Base-by-base conservation (phyloP, 805 yeast species). In the Ogataea trehalophila region DNA sequence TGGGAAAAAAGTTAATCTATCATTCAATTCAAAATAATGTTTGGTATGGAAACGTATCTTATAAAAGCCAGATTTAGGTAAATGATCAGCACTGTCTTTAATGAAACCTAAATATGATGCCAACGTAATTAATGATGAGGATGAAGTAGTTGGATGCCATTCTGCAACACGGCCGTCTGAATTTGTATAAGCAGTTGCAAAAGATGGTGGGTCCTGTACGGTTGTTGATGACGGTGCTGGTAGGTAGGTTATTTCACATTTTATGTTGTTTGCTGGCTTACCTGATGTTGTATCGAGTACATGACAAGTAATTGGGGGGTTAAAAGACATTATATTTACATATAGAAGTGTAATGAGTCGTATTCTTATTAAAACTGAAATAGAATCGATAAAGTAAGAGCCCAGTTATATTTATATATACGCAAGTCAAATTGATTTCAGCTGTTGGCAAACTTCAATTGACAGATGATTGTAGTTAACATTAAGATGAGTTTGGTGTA, bases 231-330 rank as follows among this genome's bases (percentile, higher is more conserved):
- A 17, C n/a, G 54, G 6, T 63, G 49, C 26, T 1, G 73, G 55
- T 3, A 76, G 47, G 45, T 65, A 66, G 59, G 71, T 79, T 35
- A 85, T 68, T 29, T 81, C 81, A 60, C 94, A 87, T 3, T 73
- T 68, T n/a, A 91, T 91, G n/a, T 73, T 75, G 0, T 68, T 62
- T 1, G 96, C 97, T 1, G 98, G 98, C 50, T 72, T 75, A 1
- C 98, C 98, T 7, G 73, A 67, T 9, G 86, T 82, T 6, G 97
- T 90, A 60, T 91, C 96, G 20, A 91, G 72, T 9, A 91, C 79
- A 64, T 91, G 98, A 69, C 97, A 91, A 3, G 97, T 90, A 37
- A 90, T 79, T 39, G 92, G 92, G 5, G 69, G 61, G 16, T 52
- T 55, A 8, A 66, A 44, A 9, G 65, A 53, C 65, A 64, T 59